Evolutionary conservation across 495 filamentous ascomycete species (phyloP), one percentile per base, ranked within the genome.

Genomic region (Hyaloscypha variabilis): DNA sequence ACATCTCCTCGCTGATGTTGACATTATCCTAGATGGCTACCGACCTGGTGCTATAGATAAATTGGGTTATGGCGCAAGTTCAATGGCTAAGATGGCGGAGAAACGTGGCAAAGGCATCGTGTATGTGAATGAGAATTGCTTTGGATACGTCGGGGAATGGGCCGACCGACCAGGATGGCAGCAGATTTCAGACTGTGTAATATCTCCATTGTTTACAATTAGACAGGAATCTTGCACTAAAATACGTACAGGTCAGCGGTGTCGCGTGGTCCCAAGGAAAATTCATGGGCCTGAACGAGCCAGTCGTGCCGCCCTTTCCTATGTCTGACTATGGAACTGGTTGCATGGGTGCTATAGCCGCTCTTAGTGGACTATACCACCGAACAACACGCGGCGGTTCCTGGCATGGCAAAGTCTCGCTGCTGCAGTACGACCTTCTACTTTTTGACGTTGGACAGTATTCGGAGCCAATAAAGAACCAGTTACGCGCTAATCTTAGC

Each of bases 261-360:
- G 78, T 91, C 6, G 89, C 90, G 10, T 92, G 88, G 88, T 84
- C 85, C 3, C 90, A 92, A 73, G 90, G 89, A 21, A 63, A 82
- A 87, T 70, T 67, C 74, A 91, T 93, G 88, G 87, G 87, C 10
- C 76, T 85, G 8, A 70, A 81, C 8, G 85, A 86, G 65, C 90
- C 90, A 3, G 83, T 91, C 21, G 85, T 92, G 0, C 90, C 90
- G 42, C 89, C 89, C 0, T 93, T 92, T 75, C 91, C 90, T 21
- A 92, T 91, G 77, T 90, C 86, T 36, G 90, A 92, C 77, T 92
- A 94, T 73, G 87, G 90, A 28, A 91, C 90, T 1, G 90, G 85
- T 72, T 64, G 84, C 51, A 66, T 89, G 74, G 88, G 88, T 25
- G 82, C 83, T 29, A 81, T 88, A 65, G 86, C 86, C 26, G 88